Evolutionary conservation across 371 early-diverging fungal species (phyloP), one percentile per base, ranked within the genome.

Genomic region (Aphelidium insulamus): DNA sequence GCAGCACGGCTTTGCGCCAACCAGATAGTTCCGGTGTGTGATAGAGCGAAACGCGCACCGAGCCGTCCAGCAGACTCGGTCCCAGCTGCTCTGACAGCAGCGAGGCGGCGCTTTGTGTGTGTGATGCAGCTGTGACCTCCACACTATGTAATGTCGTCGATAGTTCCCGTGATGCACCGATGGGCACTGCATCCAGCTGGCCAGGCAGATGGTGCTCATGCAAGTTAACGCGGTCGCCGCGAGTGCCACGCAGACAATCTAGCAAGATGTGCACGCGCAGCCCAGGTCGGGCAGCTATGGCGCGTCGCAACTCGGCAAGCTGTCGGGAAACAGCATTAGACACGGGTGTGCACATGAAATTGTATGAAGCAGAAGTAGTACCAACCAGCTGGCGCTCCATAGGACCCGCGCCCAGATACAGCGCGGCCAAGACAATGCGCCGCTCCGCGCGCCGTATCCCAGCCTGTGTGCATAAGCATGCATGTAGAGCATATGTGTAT

Each of bases 361-460:
- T 30, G 17, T 4, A 12, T 15, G 14, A 11, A 5, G 10, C 3
- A 28, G 20, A 28, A 24, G 2, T 14, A 9, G n/a, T n/a, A 33
- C 45, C 36, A 62, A 74, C 77, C 40, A 88, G 49, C 32, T 82
- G 82, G 15, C 52, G 46, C 49, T 92, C 87, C 3, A 55, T 52
- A 30, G 68, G n/a, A n/a, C n/a, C n/a, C n/a, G n/a, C 57, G 10
- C 94, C 94, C 5, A 92, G 55, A 38, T 92, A 92, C 12, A 92
- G 58, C 8, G 88, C 78, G 6, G 81, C 77, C 30, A 92, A 59
- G 33, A 61, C 62, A 3, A 92, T 69, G 4, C 78, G 68, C 5
- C 57, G 48, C 36, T 66, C 65, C 0, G 91, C 84, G 2, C 38
- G 42, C n/a, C 48, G 36, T 25, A 83, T 77, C 14, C 54, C 53